Base-by-base conservation (phyloP, 352 stramenopile species). In the Elongisporangium anandrum region DNA sequence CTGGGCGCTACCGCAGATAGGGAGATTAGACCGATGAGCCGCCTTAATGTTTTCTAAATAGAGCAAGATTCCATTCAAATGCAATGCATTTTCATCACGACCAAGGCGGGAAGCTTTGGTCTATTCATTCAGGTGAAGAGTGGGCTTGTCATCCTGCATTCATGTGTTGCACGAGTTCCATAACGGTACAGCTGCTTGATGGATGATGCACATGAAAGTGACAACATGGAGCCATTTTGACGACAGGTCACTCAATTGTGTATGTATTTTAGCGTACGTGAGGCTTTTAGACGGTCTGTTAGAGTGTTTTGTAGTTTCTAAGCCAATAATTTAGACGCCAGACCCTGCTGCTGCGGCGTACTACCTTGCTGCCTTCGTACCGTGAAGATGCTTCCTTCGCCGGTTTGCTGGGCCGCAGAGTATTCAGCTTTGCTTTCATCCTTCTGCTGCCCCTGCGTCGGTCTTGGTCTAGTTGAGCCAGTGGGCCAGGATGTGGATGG, bases 401-500 rank as follows among this genome's bases (percentile, higher is more conserved):
- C 9, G 29, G 29, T 41, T n/a, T 41, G 29, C 29, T 41, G 29
- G 29, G 29, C 29, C 5, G 29, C 29, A 9, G 29, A 41, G 29
- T 41, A 41, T 41, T 15, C 9, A 41, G 29, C 29, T 9, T 41
- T 41, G 56, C 29, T 19, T 24, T 24, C 23, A 19, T 23, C 52
- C 29, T 47, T 26, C 22, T 41, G 38, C 52, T 26, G 38, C 54
- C 21, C 17, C 50, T 26, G 26, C 22, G 10, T 23, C 41, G 39
- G 21, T 24, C 12, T 47, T 20, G 50, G 24, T 22, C 54, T 79
- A 79, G 52, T 62, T 65, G 22, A 87, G 64, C n/a, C 79, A 39
- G 61, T 89, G 79, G 24, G 75, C 69, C 38, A 89, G 54, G 60
- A 87, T 85, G 72, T 96, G 87, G 63, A 96, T 79, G 20, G 84